A percentile compares a stretch with the other conserved stretches of the same genome.
Conservation (phyloP, 495 filamentous ascomycete genomes). For the Xylaria bambusicola region DNA sequence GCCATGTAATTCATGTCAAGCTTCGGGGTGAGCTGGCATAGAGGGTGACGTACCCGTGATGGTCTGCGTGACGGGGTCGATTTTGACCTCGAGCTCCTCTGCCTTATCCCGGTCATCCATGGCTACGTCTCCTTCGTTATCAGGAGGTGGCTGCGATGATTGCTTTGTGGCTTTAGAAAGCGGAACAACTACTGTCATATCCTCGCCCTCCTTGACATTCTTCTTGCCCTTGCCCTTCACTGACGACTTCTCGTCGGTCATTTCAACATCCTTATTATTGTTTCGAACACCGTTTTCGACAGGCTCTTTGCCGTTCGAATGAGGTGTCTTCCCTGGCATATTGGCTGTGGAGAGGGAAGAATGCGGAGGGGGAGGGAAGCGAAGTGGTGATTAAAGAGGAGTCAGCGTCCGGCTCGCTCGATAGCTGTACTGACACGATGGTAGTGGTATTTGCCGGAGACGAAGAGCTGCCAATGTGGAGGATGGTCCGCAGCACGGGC, state of each 20-base stretch:
- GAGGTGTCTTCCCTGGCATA: slow-evolving; percentile 68
- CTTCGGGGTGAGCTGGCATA: slow-evolving; percentile 6
- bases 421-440: slow-evolving; percentile 21
- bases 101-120: slow-evolving; percentile 68
- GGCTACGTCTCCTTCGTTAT: slow-evolving; percentile 70
- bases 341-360: slow-evolving; percentile 26
- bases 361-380: background rate
- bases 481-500: slow-evolving; percentile 34
- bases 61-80: slow-evolving; percentile 66
- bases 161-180: slow-evolving; percentile 70
- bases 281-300: slow-evolving; percentile 75
- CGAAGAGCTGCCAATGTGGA: slow-evolving; percentile 26
- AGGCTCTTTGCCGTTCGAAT: slow-evolving; percentile 69
- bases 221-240: slow-evolving; percentile 68
- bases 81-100: slow-evolving; percentile 58
- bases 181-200: slow-evolving; percentile 86
- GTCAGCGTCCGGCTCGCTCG: slow-evolving; percentile 20
- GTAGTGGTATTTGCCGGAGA: background rate
- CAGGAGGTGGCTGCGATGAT: slow-evolving; percentile 60
- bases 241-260: slow-evolving; percentile 67
- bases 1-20: background rate
- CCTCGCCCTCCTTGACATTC: slow-evolving; percentile 58
- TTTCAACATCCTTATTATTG: slow-evolving; percentile 76
- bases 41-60: slow-evolving; percentile 46
- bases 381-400: background rate